phyloP scores from a whole-genome alignment of 805 yeast species.

The Pichia gijzeniarum region DNA sequence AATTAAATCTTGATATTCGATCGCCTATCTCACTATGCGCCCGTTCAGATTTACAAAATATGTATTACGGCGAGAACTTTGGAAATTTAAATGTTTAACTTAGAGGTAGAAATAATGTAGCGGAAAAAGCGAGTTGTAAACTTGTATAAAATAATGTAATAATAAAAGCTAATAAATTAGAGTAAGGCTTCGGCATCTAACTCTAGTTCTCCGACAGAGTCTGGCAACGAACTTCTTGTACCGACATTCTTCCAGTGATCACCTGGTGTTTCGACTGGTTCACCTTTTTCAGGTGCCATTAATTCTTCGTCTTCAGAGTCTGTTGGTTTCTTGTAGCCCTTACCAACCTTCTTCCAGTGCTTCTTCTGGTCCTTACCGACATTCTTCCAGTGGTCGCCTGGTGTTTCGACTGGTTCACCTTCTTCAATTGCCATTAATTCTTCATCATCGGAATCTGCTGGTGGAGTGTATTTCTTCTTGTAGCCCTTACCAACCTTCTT shows the following conservation, averaged over 20 bases:
- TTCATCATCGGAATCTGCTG: conserved; percentile 14
- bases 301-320: conserved; percentile 14
- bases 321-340: conserved; percentile 22
- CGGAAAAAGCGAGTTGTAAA: neutral
- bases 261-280: conserved; percentile 14
- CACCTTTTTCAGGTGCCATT: conserved; percentile 6
- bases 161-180: neutral
- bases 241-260: conserved; percentile 22
- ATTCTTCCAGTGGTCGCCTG: conserved; percentile 20
- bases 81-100: too few species aligned
- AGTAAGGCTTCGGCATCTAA: conserved; percentile 8
- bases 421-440: conserved; percentile 7
- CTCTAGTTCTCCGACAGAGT: conserved; percentile 9
- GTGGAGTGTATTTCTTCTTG: conserved; percentile 25
- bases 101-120: neutral
- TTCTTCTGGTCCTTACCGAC: conserved; percentile 20
- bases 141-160: neutral
- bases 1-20: too few species aligned
- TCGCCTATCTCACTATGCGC: too few species aligned
- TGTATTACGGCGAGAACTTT: too few species aligned
- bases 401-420: conserved; percentile 11
- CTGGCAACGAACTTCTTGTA: conserved; percentile 23
- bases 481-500: conserved; percentile 24
- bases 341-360: conserved; percentile 26
- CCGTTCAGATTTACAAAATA: too few species aligned